These are phyloP conservation scores for Xylariaceae sp. DNA, from an alignment of 2,329 filamentous ascomycete genomes.

Conservation along the genomic window DNA sequence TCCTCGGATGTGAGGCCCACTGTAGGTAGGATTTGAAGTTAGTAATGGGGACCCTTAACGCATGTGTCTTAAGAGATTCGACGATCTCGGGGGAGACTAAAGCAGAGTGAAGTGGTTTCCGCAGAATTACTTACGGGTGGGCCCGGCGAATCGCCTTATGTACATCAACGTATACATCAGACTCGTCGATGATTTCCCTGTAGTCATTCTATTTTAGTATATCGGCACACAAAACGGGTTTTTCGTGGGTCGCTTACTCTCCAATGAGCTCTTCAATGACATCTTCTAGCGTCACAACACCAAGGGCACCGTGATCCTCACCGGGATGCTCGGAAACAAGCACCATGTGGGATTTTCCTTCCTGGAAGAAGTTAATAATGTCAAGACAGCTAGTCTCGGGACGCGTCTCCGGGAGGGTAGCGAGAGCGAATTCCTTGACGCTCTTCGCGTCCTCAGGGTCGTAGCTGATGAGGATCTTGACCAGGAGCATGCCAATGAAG, in stretches of 20 bases:
- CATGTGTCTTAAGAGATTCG: neutral
- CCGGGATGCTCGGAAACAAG: constrained; percentile 85
- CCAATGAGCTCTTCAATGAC: constrained; percentile 98
- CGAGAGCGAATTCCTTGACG: constrained; percentile 85
- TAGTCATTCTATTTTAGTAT: neutral
- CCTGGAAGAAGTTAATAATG: constrained; percentile 99
- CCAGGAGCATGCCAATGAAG: constrained; percentile 94
- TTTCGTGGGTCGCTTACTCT: constrained; percentile 56
- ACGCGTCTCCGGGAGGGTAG: constrained; percentile 88
- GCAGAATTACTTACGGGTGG: constrained; percentile 45
- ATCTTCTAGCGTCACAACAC: constrained; percentile 93
- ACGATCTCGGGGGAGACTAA: neutral
- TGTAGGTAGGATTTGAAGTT: neutral
- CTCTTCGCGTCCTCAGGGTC: constrained; percentile 87
- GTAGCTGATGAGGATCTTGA: constrained; percentile 98
- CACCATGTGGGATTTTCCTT: constrained; percentile 98
- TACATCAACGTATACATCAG: constrained; percentile 95
- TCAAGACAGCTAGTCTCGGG: constrained; percentile 95
- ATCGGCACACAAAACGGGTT: constrained; percentile 4
- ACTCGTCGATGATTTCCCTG: constrained; percentile 95
- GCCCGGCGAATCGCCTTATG: constrained; percentile 95
- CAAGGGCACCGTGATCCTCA: constrained; percentile 83
- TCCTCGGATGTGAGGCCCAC: constrained; percentile 67
- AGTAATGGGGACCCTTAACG: neutral
- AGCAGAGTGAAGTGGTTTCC: neutral